A percentile compares a stretch with the other conserved stretches of the same genome.
These are phyloP conservation scores for Dispira parvispora DNA, from an alignment of 192 early-diverging fungal species.

Conservation along the genomic window DNA sequence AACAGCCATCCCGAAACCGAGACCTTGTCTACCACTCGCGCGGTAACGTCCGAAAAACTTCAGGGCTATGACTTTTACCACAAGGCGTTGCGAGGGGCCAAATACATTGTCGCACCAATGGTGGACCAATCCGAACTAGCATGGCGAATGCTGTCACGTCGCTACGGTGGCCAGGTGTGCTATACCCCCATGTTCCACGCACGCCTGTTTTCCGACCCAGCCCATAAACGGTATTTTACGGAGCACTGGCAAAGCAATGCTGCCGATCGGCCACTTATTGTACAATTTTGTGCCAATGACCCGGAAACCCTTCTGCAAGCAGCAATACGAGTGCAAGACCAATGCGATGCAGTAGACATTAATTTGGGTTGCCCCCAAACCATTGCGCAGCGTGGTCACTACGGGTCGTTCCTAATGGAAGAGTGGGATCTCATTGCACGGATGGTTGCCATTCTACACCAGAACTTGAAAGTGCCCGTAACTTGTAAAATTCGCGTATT, in stretches of 20 bases:
- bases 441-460: slow-evolving; percentile 57
- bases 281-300: slow-evolving; percentile 97
- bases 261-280: slow-evolving; percentile 66
- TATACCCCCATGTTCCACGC: slow-evolving; percentile 99
- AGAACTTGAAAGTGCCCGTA: slow-evolving; percentile 69
- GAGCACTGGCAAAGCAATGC: slow-evolving; percentile 56
- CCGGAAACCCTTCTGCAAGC: slow-evolving; percentile 65
- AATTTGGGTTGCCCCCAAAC: slow-evolving; percentile 95
- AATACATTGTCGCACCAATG: slow-evolving; percentile 84
- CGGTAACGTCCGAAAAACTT: slow-evolving; percentile 28
- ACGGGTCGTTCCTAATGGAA: slow-evolving; percentile 88
- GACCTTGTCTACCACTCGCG: neutral
- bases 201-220: slow-evolving; percentile 54
- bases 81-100: slow-evolving; percentile 48
- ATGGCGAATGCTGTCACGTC: slow-evolving; percentile 80
- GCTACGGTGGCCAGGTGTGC: slow-evolving; percentile 74
- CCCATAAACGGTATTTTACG: slow-evolving; percentile 38
- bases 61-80: slow-evolving; percentile 66
- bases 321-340: slow-evolving; percentile 57
- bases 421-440: slow-evolving; percentile 62
- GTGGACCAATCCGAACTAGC: slow-evolving; percentile 93
- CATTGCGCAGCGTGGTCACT: slow-evolving; percentile 80
- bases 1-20: neutral
- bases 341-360: slow-evolving; percentile 87
- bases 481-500: slow-evolving; percentile 94